Base-by-base conservation (phyloP, 805 yeast genomes). In the Wickerhamomyces bisporus region DNA sequence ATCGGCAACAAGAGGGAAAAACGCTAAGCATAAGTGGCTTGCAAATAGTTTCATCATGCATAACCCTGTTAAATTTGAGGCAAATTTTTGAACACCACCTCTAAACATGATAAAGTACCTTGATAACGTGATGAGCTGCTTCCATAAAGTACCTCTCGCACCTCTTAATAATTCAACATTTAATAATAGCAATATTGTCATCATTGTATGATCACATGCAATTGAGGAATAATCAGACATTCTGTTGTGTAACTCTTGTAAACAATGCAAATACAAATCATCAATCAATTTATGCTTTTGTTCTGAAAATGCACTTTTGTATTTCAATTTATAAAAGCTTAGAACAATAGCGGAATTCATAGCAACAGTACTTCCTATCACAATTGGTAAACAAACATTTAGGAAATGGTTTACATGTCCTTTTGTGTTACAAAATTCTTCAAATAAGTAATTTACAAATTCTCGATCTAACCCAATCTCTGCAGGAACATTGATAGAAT, bases 151-250 rank as follows among this genome's bases (percentile, higher is more conserved):
- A 10, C 44, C 40, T 30, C 40, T 33, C 5, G 37, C 14, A 4
- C 49, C 49, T 14, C 26, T 34, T 2, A 40, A 4, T n/a, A 32
- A 12, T 27, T 45, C 49, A 23, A 43, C 23, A 28, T 37, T 23
- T 16, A 42, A 13, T 18, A 45, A 18, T 6, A 45, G 26, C 12
- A 40, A 26, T 8, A 38, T 32, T n/a, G 42, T 33, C 15, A 43
- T 12, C 20, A 45, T 34, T 2, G 47, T 43, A 29, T 45, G 49
- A 21, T 45, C 49, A 33, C 47, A 43, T 14, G 43, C 39, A 3
- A 45, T 32, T 3, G 49, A 42, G 3, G 40, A 30, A 9, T 30
- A 32, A 24, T 35, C 34, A 1, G 40, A 19, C 14, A 40, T 21
- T 14, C 49, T 29, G 11, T 40, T 35, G 30, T 39, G 40, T 20